Evolutionary conservation across 345 rosid species (phyloP), one percentile per base, ranked within the genome.

Genomic region (Citrus medica): DNA sequence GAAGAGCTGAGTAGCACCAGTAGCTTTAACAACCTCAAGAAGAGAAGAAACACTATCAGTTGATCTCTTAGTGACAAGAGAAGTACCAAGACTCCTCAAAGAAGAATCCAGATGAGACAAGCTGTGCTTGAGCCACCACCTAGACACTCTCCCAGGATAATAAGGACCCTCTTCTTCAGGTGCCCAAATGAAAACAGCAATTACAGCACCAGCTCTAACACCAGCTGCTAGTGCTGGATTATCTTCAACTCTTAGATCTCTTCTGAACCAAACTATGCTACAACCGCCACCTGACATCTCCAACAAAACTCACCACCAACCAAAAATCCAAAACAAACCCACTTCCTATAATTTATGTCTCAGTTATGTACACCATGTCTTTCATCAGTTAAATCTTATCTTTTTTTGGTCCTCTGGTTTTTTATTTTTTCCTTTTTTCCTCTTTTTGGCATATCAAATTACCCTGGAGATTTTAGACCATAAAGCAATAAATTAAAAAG

Each of bases 41-140:
- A 96, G 98, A 51, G 97, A 84, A 79, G 94, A 84, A 74, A 93
- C 92, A 78, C 91, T 90, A 62, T 93, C 93, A 38, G 91, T 87
- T 74, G 99, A 93, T 90, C 92, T 92, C 88, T 90, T 96, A 69
- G 97, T 90, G 80, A 96, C 77, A 76, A 96, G 96, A 74, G 69
- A 76, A 83, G 98, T 90, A 42, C 99, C 98, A 73, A 96, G 92
- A 72, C 95, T 92, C 71, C 91, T 89, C 82, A 96, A 86, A 79
- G 98, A 92, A 51, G 97, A 96, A 71, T 92, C 95, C 66, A 96
- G 94, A 81, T 93, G 90, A 80, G 92, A 90, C 83, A 96, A 88
- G 81, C 99, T 96, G 40, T 96, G 88, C 88, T 96, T 96, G 63
- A 96, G 92, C 99, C 98, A 96, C 99, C 99, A 96, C 84, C 98